Percentiles rank a stretch among this genome's conserved stretches.
Evolutionary conservation across 2,329 filamentous ascomycete genomes (phyloP).

Genomic region (Aciculosporium take): DNA sequence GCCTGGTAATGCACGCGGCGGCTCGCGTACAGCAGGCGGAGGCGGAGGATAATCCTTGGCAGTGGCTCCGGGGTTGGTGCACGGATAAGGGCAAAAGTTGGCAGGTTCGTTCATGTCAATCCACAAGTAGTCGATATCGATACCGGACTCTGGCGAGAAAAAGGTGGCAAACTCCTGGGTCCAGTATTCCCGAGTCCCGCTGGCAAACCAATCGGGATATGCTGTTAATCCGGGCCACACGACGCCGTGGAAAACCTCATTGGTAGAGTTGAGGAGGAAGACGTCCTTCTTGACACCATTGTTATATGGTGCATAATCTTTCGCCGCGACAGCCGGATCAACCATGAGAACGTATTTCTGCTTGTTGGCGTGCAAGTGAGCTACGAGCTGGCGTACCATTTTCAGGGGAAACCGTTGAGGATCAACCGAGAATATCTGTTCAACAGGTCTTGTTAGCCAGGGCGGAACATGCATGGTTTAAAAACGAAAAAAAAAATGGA

Average conservation of each 20-base stretch:
- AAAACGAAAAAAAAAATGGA: too few relatives aligned
- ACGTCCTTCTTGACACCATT: slow-evolving; percentile 28
- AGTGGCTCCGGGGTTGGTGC: slow-evolving; percentile 21
- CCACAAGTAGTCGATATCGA: slow-evolving; percentile 66
- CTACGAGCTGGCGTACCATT: slow-evolving; percentile 50
- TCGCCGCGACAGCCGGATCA: slow-evolving; percentile 52
- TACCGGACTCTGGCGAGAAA: slow-evolving; percentile 47
- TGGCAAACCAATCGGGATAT: slow-evolving; percentile 65
- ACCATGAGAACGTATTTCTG: slow-evolving; percentile 70
- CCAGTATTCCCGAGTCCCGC: slow-evolving; percentile 53
- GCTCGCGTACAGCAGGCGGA: slow-evolving; percentile 44
- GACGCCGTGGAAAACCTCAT: slow-evolving; percentile 43
- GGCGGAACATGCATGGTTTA: not conserved
- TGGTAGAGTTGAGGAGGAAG: slow-evolving; percentile 38
- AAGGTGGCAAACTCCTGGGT: slow-evolving; percentile 48
- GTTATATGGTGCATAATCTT: slow-evolving; percentile 31
- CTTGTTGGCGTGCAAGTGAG: slow-evolving; percentile 49
- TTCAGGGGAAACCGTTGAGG: slow-evolving; percentile 46
- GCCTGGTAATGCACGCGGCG: slow-evolving; percentile 49
- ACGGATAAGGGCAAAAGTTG: slow-evolving; percentile 18
- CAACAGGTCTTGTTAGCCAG: not conserved
- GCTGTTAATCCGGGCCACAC: slow-evolving; percentile 63
- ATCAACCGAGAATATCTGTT: slow-evolving; percentile 45
- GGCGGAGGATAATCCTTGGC: slow-evolving; percentile 37
- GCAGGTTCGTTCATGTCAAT: slow-evolving; percentile 47